These are phyloP conservation scores for Aspergillus diversus DNA, from an alignment of 495 filamentous ascomycete genomes.

Conservation along the genomic window DNA sequence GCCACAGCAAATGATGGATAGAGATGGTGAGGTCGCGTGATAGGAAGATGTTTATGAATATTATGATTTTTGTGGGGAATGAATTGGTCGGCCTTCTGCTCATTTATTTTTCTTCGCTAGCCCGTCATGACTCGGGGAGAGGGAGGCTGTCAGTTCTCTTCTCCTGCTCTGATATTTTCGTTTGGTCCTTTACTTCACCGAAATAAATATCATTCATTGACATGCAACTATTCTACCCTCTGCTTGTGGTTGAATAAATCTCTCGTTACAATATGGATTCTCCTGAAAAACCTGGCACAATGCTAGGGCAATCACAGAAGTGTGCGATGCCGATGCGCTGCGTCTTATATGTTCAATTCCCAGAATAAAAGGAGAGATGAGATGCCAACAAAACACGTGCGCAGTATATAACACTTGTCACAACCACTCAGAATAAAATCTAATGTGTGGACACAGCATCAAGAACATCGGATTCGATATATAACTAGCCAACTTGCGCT, in stretches of 20 bases:
- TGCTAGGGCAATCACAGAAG: neutral
- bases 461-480: neutral
- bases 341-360: neutral
- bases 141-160: neutral
- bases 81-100: constrained; percentile 1
- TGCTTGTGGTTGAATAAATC: neutral
- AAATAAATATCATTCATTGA: constrained; percentile 18
- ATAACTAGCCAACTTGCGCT: neutral
- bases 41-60: constrained; percentile 20
- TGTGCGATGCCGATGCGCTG: neutral
- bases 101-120: neutral
- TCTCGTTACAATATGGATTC: neutral
- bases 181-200: neutral
- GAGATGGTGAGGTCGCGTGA: neutral
- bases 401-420: neutral
- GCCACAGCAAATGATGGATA: neutral
- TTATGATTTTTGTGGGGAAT: constrained; percentile 21
- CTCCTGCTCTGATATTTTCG: constrained; percentile 6
- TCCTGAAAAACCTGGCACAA: neutral
- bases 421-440: neutral
- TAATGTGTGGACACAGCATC: neutral
- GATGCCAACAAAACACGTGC: constrained; percentile 3
- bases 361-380: neutral
- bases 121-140: neutral
- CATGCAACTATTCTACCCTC: constrained; percentile 3